Conservation (phyloP, 345 rosid genomes). For the Hypericum perforatum region DNA sequence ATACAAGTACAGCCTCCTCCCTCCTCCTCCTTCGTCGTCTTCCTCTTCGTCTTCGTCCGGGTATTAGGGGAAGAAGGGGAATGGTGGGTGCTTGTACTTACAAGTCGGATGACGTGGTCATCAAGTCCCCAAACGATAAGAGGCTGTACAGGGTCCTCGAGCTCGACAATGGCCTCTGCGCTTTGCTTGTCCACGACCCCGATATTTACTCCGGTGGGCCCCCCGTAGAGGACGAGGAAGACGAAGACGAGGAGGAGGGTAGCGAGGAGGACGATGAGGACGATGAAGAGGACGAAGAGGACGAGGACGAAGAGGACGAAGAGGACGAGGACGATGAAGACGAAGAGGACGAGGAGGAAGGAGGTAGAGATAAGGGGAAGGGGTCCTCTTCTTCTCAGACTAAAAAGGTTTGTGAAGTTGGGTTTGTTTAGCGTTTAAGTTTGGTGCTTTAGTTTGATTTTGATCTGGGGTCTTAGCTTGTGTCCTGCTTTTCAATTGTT, state of each 20-base stretch:
- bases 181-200: constrained; percentile 90
- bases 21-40: too few species aligned
- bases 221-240: constrained; percentile 18
- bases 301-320: constrained; percentile 15
- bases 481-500: too few species aligned
- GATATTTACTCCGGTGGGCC: constrained; percentile 50
- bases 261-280: constrained; percentile 23
- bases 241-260: constrained; percentile 13
- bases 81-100: constrained; percentile 34
- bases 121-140: constrained; percentile 77
- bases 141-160: constrained; percentile 60
- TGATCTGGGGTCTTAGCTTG: too few species aligned
- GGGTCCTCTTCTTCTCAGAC: constrained; percentile 41
- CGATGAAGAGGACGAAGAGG: constrained; percentile 13
- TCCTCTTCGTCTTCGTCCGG: too few species aligned
- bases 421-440: not conserved
- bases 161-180: constrained; percentile 67
- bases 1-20: too few species aligned
- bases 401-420: constrained; percentile 44
- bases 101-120: constrained; percentile 45
- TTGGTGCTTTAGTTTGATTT: too few species aligned
- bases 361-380: constrained; percentile 4
- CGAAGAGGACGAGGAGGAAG: constrained; percentile 18
- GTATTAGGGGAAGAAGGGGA: not conserved
- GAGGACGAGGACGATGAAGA: constrained; percentile 13